Evolutionary conservation across 1,139 yeast genomes (phyloP).

Genomic region (Wickerhamomyces sp.): DNA sequence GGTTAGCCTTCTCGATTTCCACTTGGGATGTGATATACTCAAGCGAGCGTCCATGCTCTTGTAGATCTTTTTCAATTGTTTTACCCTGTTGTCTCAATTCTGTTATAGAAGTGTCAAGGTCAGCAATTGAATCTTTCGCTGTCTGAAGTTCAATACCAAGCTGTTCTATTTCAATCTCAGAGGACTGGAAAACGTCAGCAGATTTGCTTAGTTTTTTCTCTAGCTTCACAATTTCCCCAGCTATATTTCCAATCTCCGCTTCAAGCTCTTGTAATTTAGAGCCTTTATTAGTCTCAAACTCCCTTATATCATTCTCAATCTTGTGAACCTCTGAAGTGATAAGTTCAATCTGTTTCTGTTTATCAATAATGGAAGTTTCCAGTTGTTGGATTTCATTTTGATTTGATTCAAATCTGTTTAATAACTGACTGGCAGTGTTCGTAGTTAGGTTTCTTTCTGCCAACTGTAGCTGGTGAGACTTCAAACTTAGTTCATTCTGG

Average conservation of each 20-base stretch:
- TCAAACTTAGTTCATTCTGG: conserved; percentile 62
- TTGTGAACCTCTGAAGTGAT: conserved; percentile 42
- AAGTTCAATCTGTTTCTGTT: conserved; percentile 28
- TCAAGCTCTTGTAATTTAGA: conserved; percentile 70
- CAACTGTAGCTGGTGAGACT: conserved; percentile 62
- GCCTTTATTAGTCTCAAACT: conserved; percentile 76
- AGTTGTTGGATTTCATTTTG: conserved; percentile 46
- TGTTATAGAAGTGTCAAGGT: conserved; percentile 31
- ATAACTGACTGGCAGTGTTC: conserved; percentile 49
- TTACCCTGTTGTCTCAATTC: conserved; percentile 37
- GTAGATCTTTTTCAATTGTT: conserved; percentile 28
- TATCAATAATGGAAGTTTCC: conserved; percentile 33
- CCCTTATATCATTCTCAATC: conserved; percentile 76
- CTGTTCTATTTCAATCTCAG: conserved; percentile 73
- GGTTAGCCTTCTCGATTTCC: conserved; percentile 58
- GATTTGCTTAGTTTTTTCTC: conserved; percentile 42
- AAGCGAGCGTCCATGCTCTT: conserved; percentile 30
- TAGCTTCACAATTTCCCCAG: conserved; percentile 34
- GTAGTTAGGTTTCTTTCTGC: conserved; percentile 56
- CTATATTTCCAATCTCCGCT: conserved; percentile 44
- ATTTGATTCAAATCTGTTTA: conserved; percentile 47
- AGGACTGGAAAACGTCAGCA: conserved; percentile 55
- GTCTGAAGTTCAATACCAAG: conserved; percentile 50
- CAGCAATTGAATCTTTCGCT: conserved; percentile 38
- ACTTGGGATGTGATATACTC: conserved; percentile 39